Conservation (phyloP, 2,329 filamentous ascomycete species). For the Sporothrix curviconia region DNA sequence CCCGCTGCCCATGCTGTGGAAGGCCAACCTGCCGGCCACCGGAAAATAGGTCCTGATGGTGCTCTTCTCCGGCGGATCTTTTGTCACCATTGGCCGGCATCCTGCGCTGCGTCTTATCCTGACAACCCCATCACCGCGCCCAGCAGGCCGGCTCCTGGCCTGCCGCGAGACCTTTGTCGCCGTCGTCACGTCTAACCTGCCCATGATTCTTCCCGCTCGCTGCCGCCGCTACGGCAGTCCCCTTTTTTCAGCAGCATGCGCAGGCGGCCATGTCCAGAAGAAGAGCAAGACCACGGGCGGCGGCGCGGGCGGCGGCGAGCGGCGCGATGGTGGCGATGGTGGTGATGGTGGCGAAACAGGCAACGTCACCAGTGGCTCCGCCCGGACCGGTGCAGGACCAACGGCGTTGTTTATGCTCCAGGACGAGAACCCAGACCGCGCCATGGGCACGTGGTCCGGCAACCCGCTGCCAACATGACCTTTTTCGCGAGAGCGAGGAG, state of each 20-base stretch:
- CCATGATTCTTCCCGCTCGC: slow-evolving; percentile 22
- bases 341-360: too few species aligned
- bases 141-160: slow-evolving; percentile 34
- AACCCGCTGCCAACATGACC: slow-evolving; percentile 25
- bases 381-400: slow-evolving; percentile 12
- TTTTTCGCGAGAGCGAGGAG: slow-evolving; percentile 26
- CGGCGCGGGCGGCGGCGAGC: background rate
- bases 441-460: slow-evolving; percentile 23
- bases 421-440: slow-evolving; percentile 25
- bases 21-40: slow-evolving; percentile 38
- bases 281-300: slow-evolving; percentile 3
- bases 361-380: slow-evolving; percentile 5
- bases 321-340: too few species aligned
- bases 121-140: slow-evolving; percentile 31
- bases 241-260: slow-evolving; percentile 13
- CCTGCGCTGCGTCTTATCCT: slow-evolving; percentile 48
- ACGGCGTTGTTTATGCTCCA: slow-evolving; percentile 21
- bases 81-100: slow-evolving; percentile 50
- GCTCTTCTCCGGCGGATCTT: slow-evolving; percentile 49
- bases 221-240: slow-evolving; percentile 17
- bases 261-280: background rate
- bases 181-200: slow-evolving; percentile 22
- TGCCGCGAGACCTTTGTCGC: slow-evolving; percentile 23
- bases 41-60: slow-evolving; percentile 48
- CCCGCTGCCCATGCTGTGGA: slow-evolving; percentile 45